Evolutionary conservation across 257 asterid genomes (phyloP).

Genomic region (Ophiorrhiza pumila): DNA sequence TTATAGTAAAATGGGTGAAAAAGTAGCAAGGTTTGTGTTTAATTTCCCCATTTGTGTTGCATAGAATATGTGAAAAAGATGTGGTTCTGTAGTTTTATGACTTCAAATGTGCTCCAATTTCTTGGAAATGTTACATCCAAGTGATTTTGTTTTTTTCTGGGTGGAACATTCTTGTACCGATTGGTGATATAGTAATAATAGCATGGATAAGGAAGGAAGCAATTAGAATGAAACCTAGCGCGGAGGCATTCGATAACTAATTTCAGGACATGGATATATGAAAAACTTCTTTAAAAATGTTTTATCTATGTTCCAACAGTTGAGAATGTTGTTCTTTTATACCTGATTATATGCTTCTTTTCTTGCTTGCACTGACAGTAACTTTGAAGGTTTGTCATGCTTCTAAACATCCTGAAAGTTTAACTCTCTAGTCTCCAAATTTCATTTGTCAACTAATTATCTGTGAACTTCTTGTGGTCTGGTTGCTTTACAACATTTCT

Average conservation of each 20-base stretch:
- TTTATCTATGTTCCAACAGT: too few relatives aligned
- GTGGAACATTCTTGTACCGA: neutral
- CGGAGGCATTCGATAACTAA: neutral
- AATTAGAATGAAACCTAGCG: neutral
- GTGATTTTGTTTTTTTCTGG: neutral
- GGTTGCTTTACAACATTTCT: neutral
- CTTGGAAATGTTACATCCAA: neutral
- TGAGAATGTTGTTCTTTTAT: neutral
- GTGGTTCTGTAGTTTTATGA: neutral
- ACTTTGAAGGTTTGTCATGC: neutral
- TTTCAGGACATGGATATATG: neutral
- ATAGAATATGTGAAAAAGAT: neutral
- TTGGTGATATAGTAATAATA: neutral
- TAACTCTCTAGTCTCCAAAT: neutral
- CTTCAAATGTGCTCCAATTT: neutral
- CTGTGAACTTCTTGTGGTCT: neutral
- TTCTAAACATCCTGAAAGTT: neutral
- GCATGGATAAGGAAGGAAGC: neutral
- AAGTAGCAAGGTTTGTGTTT: conserved; percentile 66
- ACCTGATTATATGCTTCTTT: neutral
- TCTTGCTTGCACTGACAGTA: neutral
- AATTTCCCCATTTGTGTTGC: neutral
- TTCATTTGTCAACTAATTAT: too few relatives aligned
- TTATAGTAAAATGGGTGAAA: conserved; percentile 63
- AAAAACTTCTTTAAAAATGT: neutral